phyloP scores from a whole-genome alignment of 176 grass and related monocot species.

The Cocos nucifera region DNA sequence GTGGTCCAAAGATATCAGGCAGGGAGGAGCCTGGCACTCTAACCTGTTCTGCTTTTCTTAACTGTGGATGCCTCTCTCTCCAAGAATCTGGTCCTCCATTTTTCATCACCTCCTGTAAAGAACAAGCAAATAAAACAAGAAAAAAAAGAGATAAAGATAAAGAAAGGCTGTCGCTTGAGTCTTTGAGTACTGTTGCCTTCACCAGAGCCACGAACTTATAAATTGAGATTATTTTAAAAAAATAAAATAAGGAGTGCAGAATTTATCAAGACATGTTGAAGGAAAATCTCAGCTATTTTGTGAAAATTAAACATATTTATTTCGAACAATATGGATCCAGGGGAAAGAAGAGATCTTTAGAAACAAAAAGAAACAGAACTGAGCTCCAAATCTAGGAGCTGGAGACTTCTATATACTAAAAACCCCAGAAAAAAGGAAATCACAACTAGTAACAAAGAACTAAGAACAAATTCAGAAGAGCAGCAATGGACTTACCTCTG shows the following conservation, averaged over 20 bases:
- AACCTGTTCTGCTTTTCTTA: conserved; percentile 90
- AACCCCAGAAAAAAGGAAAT: too few species aligned
- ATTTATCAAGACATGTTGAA: too few species aligned
- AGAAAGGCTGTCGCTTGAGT: background rate
- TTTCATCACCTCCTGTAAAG: conserved; percentile 32
- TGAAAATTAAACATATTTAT: too few species aligned
- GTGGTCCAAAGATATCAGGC: conserved; percentile 19
- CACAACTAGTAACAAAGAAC: background rate
- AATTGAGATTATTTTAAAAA: too few species aligned
- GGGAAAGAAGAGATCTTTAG: too few species aligned
- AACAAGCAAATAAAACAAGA: conserved; percentile 12
- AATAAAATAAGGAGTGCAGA: too few species aligned
- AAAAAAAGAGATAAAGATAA: conserved; percentile 10
- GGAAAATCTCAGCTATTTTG: too few species aligned
- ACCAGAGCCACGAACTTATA: background rate
- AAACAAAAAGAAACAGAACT: too few species aligned
- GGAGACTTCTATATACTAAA: too few species aligned
- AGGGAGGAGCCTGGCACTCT: conserved; percentile 20
- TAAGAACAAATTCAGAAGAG: conserved; percentile 11
- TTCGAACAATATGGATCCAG: too few species aligned
- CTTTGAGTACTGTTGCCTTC: background rate
- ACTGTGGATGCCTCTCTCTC: conserved; percentile 70
- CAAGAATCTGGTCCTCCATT: conserved; percentile 59
- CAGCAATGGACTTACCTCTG: conserved; percentile 32
- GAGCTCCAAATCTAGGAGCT: too few species aligned